Evolutionary conservation across 495 filamentous ascomycete species (phyloP).

Genomic region (Lasiosphaeria miniovina): DNA sequence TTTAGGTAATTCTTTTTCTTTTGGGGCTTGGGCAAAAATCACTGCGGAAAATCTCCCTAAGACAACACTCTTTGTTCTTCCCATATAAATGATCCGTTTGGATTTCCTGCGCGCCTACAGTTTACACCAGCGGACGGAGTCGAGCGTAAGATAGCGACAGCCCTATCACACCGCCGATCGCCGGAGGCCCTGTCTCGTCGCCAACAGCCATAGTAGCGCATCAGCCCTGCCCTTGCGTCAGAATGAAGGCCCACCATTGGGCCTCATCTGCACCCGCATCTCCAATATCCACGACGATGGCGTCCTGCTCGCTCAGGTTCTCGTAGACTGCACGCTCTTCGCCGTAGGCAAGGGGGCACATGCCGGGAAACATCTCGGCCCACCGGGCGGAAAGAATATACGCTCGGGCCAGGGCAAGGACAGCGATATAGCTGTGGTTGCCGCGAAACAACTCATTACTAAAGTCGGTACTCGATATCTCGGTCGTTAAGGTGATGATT

Average conservation of each 20-base stretch:
- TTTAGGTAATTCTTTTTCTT: too few species aligned
- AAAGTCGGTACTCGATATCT: not conserved
- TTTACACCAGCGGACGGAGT: too few species aligned
- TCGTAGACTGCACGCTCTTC: not conserved
- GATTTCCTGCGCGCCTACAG: too few species aligned
- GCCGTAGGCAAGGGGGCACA: not conserved
- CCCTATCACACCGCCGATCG: too few species aligned
- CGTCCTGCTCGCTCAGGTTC: not conserved
- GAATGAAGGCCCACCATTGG: not conserved
- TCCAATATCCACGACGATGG: not conserved
- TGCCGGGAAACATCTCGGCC: not conserved
- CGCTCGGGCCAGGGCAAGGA: not conserved
- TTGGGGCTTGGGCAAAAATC: too few species aligned
- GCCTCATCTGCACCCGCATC: not conserved
- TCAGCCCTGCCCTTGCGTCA: not conserved
- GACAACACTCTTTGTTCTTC: too few species aligned
- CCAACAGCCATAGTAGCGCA: not conserved
- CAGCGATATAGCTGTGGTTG: not conserved
- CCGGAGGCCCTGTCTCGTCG: too few species aligned
- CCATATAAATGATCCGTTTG: too few species aligned
- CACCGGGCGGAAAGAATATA: not conserved
- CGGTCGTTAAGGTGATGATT: not conserved
- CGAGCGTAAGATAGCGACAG: too few species aligned
- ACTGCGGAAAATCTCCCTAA: too few species aligned
- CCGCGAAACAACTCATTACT: not conserved